Evolutionary conservation across 352 stramenopile genomes (phyloP), one percentile per base, ranked within the genome.

Genomic region (Phytophthora parvispora): DNA sequence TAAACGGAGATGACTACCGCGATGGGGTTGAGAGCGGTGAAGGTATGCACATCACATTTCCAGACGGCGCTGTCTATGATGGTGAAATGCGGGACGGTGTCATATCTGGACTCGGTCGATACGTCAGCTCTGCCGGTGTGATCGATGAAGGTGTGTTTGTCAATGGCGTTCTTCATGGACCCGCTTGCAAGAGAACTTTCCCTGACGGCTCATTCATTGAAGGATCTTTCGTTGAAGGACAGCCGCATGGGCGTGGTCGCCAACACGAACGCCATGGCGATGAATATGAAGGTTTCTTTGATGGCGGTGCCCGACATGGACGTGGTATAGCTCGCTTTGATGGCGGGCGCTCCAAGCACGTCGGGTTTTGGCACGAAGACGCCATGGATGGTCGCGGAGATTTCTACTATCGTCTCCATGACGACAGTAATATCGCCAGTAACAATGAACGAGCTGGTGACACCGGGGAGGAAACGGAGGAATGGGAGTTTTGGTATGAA

Each of bases 401-500:
- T 27, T 83, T 89, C 56, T 88, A 74, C 64, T 84, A 90, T 53
- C 66, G 61, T 47, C 54, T 62, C 34, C 43, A 62, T 31, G 22
- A 64, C 28, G 34, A 40, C 6, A 45, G 6, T 18, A 15, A 4
- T 43, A 4, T 0, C 20, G 8, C 25, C 40, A 48, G 40, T 43
- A 36, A 60, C 22, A 12, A 61, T 49, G 47, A 31, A 50, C 28
- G 10, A 28, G 16, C 10, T 40, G 45, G 45, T 28, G 52, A 64
- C 38, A 47, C 38, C 42, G 43, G 49, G 2, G 55, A 68, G 43
- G 56, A 56, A 7, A 76, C 16, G 22, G 32, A 47, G 12, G 64
- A 75, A 5, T 89, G 81, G 77, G 82, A 89, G 27, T 91, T 86
- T 34, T 89, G 74, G 81, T 93, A 93, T 57, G 86, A 93, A 89